Evolutionary conservation across 1,139 yeast genomes (phyloP), one percentile per base, ranked within the genome.

Genomic region (Lodderomyces pseudojiufengensis): DNA sequence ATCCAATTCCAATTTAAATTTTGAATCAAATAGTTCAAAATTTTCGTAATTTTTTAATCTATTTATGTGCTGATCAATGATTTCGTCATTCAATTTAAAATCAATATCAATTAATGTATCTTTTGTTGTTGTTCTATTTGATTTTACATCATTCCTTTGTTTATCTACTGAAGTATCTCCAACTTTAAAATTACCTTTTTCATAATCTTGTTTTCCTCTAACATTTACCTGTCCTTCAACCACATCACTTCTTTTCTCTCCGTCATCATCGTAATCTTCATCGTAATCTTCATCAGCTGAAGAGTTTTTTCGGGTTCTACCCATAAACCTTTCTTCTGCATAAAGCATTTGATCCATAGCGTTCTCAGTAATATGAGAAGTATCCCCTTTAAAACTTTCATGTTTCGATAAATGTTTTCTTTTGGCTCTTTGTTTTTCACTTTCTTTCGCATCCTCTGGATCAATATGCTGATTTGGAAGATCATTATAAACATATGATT

Each of bases 311-410:
- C 27, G 35, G 13, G 46, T 29, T 37, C 49, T 51, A 22, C 54
- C 56, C 34, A 48, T 40, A 14, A 59, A 53, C 27, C 55, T 45
- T 29, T 64, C 70, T 37, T 65, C 71, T 1, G 65, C 70, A 40
- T 62, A 64, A 50, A 69, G 54, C 38, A 67, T 51, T 24, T 59
- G 54, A 32, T 67, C 71, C 60, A 69, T 52, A 10, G 70, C 58
- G 31, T 56, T 56, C 43, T 61, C 64, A 0, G 73, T 55, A 24
- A 68, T 42, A 25, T 58, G 53, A 0, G 74, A 67, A 2, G 75
- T 65, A 41, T 67, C 73, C 2, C 72, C 72, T 42, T 63, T 65
- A 46, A 68, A 63, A 9, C 69, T 54, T 36, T 64, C 70, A 24
- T 61, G 65, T n/a, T 51, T 48, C 2, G 57, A 48, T 20, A 63